Conservation (phyloP, 768 basidiomycete species). For the Rhodotorula sphaerocarpa region DNA sequence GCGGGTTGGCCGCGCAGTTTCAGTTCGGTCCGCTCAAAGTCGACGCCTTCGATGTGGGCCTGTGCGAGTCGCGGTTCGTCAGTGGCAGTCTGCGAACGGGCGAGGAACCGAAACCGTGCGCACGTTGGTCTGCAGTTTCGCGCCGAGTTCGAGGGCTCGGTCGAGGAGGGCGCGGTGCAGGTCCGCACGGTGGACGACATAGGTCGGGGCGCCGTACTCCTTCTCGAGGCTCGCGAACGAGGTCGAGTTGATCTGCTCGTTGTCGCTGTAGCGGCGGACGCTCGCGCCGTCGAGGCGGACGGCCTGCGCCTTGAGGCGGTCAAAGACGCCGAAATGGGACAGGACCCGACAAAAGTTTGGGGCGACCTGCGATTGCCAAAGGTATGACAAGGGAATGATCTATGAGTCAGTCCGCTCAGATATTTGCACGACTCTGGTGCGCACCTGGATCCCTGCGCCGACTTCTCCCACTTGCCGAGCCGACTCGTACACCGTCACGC, state of each 20-base stretch:
- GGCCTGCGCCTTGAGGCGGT: conserved; percentile 40
- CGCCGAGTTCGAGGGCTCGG: conserved; percentile 37
- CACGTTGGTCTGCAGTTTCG: conserved; percentile 34
- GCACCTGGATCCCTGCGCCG: conserved; percentile 43
- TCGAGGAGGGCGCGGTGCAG: conserved; percentile 41
- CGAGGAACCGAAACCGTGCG: neutral
- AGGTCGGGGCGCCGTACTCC: conserved; percentile 43
- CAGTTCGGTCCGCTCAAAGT: conserved; percentile 40
- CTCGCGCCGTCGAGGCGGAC: conserved; percentile 40
- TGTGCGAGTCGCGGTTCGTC: conserved; percentile 10
- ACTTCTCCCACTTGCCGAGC: conserved; percentile 31
- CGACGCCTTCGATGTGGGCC: conserved; percentile 37
- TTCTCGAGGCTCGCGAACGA: conserved; percentile 41
- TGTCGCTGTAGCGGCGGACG: conserved; percentile 40
- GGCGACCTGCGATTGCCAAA: conserved; percentile 36
- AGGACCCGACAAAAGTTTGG: conserved; percentile 44
- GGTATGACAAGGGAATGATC: no score
- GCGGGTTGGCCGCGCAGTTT: conserved; percentile 30
- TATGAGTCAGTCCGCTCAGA: neutral
- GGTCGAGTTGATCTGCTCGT: conserved; percentile 42
- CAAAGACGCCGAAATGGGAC: conserved; percentile 41
- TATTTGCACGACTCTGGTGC: neutral
- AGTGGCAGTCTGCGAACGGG: neutral
- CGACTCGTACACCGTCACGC: conserved; percentile 9
- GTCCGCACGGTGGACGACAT: conserved; percentile 44